Evolutionary conservation across 306 rosid genomes (phyloP).

Genomic region (Inga oerstediana): DNA sequence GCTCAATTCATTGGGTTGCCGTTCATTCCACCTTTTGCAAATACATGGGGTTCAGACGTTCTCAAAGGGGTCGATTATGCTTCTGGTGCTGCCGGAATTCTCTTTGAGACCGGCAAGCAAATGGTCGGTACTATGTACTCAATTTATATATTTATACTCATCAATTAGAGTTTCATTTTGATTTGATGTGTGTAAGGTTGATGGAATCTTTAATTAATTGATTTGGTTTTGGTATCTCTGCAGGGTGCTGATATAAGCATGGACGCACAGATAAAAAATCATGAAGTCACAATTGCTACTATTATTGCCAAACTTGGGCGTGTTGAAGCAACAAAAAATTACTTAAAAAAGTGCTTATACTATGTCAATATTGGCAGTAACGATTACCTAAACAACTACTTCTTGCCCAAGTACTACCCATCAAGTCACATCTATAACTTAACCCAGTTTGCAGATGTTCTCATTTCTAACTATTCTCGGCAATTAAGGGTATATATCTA

Average conservation of each 20-base stretch:
- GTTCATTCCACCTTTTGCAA: background rate
- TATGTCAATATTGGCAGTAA: conserved; percentile 57
- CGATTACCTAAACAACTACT: conserved; percentile 67
- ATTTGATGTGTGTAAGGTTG: background rate
- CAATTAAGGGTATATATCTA: conserved; percentile 43
- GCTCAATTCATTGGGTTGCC: background rate
- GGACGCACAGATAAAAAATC: conserved; percentile 43
- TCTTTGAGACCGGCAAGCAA: background rate
- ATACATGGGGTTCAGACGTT: background rate
- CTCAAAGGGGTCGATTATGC: background rate
- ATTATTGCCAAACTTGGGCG: background rate
- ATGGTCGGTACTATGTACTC: background rate
- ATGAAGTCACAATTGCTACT: background rate
- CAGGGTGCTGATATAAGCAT: conserved; percentile 52
- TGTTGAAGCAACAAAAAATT: background rate
- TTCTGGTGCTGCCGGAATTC: conserved; percentile 5
- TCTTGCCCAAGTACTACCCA: conserved; percentile 43
- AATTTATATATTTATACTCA: background rate
- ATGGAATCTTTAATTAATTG: background rate
- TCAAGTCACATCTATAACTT: conserved; percentile 38
- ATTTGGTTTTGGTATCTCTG: background rate
- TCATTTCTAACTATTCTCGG: conserved; percentile 33
- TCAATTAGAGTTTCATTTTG: background rate
- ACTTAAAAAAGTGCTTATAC: conserved; percentile 61
- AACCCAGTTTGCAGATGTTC: conserved; percentile 43